Percentiles rank a stretch among this genome's conserved stretches.
Evolutionary conservation across 2,329 filamentous ascomycete species (phyloP).

Genomic region (Nemania sp.): DNA sequence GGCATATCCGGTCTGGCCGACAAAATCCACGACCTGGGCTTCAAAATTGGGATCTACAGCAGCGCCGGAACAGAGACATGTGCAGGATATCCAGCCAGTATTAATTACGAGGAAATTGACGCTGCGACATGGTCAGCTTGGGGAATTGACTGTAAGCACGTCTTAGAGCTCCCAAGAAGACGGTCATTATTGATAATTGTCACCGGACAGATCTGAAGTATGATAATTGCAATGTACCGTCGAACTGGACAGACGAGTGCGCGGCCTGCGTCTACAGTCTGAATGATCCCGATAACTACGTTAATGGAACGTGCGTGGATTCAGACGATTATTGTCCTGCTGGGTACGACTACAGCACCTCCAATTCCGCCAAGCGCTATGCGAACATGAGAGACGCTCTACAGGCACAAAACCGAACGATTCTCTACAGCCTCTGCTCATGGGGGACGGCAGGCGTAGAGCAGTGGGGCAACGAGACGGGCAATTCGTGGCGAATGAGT

Average conservation of each 20-base stretch:
- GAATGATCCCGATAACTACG: slow-evolving; percentile 6
- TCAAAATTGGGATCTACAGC: slow-evolving; percentile 68
- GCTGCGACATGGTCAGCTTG: slow-evolving; percentile 60
- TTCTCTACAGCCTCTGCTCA: slow-evolving; percentile 56
- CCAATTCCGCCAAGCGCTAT: slow-evolving; percentile 52
- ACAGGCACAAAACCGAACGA: slow-evolving; percentile 46
- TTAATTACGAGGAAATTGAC: slow-evolving; percentile 61
- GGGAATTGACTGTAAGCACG: slow-evolving; percentile 57
- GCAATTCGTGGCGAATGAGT: slow-evolving; percentile 52
- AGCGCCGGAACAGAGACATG: slow-evolving; percentile 57
- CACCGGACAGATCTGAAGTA: slow-evolving; percentile 54
- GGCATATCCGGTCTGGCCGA: slow-evolving; percentile 59
- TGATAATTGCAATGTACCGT: slow-evolving; percentile 56
- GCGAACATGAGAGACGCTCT: slow-evolving; percentile 56
- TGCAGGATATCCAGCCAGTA: slow-evolving; percentile 58
- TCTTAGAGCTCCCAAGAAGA: background rate
- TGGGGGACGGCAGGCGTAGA: slow-evolving; percentile 57
- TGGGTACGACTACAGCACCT: slow-evolving; percentile 54
- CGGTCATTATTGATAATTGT: slow-evolving; percentile 22
- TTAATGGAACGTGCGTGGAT: slow-evolving; percentile 23
- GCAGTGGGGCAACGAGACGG: slow-evolving; percentile 52
- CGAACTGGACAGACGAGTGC: slow-evolving; percentile 44
- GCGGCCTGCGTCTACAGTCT: slow-evolving; percentile 31
- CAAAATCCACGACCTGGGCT: slow-evolving; percentile 56
- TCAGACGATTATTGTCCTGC: slow-evolving; percentile 36